Base-by-base conservation (phyloP, 2,329 filamentous ascomycete species). In the Phaeosphaeria sp. region DNA sequence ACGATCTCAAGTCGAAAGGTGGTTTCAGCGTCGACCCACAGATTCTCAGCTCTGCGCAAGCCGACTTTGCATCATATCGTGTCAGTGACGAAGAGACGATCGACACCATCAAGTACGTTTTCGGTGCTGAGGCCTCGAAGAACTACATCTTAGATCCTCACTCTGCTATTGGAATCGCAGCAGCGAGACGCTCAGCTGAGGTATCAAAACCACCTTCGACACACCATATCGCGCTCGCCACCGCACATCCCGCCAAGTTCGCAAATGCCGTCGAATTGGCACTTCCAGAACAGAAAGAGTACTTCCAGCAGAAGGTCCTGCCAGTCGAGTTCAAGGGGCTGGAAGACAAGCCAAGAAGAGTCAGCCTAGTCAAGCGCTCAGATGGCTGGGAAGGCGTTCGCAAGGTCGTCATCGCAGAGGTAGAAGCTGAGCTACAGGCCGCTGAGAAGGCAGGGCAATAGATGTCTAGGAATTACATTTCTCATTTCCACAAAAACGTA, bases 241-340 rank as follows among this genome's bases (percentile, higher is more conserved):
- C 95, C 1, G 95, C 95, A 2, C 95, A 99, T 78, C 94, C 95
- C 0, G 95, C 94, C 60, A 99, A 99, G 78, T 99, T 99, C 72
- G 88, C 90, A 0, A 87, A 87, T 30, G 93, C 93, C 0, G 94
- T 99, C 1, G 90, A 93, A 67, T 76, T 90, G 48, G 93, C 94
- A 0, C 82, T 98, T 58, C 85, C 87, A 63, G 85, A 85, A 9
- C 84, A 91, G 72, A 76, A 84, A n/a, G 88, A 84, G 1, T 97
- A 96, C 69, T 84, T 87, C 67, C 97, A 97, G 73, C 82, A 84
- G 61, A 86, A 89, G 62, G 90, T 98, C 1, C 83, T 96, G 54
- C 94, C 94, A 0, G 77, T 85, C 56, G 91, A 97, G 79, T 95
- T 97, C 72, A 80, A 90, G 33, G 94, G 91, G 0, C 80, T 98